Evolutionary conservation across 2,329 filamentous ascomycete species (phyloP), one percentile per base, ranked within the genome.

Genomic region (Gliomastix tumulicola): DNA sequence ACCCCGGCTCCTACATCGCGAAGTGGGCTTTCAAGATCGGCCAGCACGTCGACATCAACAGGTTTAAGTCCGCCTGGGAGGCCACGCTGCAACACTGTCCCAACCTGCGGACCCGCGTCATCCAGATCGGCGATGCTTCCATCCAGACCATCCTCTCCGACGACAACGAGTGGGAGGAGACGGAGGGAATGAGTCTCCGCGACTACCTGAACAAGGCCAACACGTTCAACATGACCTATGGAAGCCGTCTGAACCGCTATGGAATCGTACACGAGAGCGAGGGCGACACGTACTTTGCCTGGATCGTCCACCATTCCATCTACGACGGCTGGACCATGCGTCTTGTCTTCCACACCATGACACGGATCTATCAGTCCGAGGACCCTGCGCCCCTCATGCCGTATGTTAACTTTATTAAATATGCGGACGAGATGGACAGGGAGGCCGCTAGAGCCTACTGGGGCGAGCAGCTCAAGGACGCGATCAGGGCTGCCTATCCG

Each of bases 1-100:
- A 54, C 10, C 27, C 42, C 3, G 58, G 55, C 2, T 53, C 53
- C 2, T 65, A 65, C 31, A 48, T 62, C n/a, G 25, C 25, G 6
- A 30, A 23, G 13, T 35, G 20, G 12, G 22, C 21, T 17, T 39
- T 30, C 21, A 10, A 49, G 19, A 43, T 55, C 5, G 18, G 41
- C 1, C 31, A 27, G 5, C 13, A 46, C 13, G 19, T 48, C 10
- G 42, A 54, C 7, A 15, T 48, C 30, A 32, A 22, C 8, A 37
- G 31, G 3, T 55, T 57, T 42, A 49, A 48, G 38, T 32, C 43
- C 2, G 53, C 54, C 5, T 58, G 53, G 54, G 33, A 41, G 11
- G 11, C 10, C 21, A 38, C 35, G 7, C 33, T 44, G 8, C 13
- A 30, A 20, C 19, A 13, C 4, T 39, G 12, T 19, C 17, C 17